phyloP scores from a whole-genome alignment of 106 monocot genomes.

The Dioscorea dumetorum region DNA sequence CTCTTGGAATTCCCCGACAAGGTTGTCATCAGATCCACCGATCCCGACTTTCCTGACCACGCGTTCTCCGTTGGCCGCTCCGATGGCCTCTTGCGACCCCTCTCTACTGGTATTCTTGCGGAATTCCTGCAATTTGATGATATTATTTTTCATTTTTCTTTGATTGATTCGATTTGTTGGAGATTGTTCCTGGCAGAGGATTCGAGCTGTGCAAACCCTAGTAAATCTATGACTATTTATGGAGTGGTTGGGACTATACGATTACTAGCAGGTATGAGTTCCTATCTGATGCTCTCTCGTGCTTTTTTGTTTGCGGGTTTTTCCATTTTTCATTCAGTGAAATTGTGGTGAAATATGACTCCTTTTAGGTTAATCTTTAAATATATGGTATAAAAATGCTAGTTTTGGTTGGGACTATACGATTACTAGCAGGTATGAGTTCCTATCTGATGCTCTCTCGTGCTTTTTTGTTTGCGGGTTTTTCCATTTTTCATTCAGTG shows the following conservation, averaged over 20 bases:
- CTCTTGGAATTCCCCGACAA: constrained; percentile 62
- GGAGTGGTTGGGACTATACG: constrained; percentile 74
- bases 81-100: constrained; percentile 39
- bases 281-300: no score
- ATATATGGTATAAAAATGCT: no score
- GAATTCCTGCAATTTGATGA: background rate
- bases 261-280: constrained; percentile 59
- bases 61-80: constrained; percentile 59
- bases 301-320: no score
- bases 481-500: no score
- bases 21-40: constrained; percentile 69
- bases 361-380: no score
- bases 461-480: no score
- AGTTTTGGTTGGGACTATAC: no score
- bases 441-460: no score
- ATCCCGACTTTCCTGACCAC: constrained; percentile 37
- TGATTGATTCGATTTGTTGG: background rate
- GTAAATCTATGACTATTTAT: constrained; percentile 52
- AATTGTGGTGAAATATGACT: no score
- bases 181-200: constrained; percentile 26
- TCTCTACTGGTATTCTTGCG: constrained; percentile 8
- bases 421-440: no score
- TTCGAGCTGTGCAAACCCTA: constrained; percentile 24
- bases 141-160: background rate
- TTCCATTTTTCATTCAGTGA: no score